These are phyloP conservation scores for Gossypium herbaceum DNA, from an alignment of 345 rosid species.

Conservation along the genomic window DNA sequence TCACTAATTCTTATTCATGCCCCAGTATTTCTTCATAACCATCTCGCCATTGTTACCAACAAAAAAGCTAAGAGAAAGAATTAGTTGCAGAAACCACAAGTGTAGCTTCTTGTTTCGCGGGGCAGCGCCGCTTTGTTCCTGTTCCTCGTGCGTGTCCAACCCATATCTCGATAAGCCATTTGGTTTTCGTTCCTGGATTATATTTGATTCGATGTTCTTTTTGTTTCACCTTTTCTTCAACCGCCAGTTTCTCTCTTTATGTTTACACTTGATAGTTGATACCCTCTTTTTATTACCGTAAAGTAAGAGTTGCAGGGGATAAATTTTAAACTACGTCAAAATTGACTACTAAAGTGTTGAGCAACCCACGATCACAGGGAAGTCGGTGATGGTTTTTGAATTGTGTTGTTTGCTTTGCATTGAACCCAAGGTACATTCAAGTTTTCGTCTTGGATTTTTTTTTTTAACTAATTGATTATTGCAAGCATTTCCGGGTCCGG, in stretches of 20 bases:
- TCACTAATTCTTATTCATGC: too few relatives aligned
- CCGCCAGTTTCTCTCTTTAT: slow-evolving; percentile 40
- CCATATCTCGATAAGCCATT: slow-evolving; percentile 37
- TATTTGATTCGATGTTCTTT: neutral
- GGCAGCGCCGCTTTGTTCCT: slow-evolving; percentile 24
- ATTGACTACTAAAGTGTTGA: slow-evolving; percentile 26
- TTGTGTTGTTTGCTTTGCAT: slow-evolving; percentile 42
- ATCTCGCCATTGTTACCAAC: neutral
- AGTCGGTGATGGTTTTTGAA: slow-evolving; percentile 47
- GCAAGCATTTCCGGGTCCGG: slow-evolving; percentile 27
- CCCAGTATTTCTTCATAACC: too few relatives aligned
- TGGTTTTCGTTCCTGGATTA: neutral
- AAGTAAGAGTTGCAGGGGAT: slow-evolving; percentile 18
- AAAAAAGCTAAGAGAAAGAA: neutral
- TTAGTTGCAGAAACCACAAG: slow-evolving; percentile 20
- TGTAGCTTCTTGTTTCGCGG: slow-evolving; percentile 26
- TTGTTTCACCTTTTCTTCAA: slow-evolving; percentile 34
- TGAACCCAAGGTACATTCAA: slow-evolving; percentile 49
- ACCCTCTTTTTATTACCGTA: slow-evolving; percentile 11
- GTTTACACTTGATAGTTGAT: slow-evolving; percentile 13
- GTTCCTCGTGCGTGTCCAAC: slow-evolving; percentile 35
- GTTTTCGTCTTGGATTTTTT: slow-evolving; percentile 22
- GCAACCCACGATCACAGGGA: slow-evolving; percentile 37
- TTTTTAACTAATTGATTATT: slow-evolving; percentile 17
- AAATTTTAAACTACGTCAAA: slow-evolving; percentile 19